A percentile compares a stretch with the other conserved stretches of the same genome.
These are phyloP conservation scores for Aspergillus aculeatus DNA, from an alignment of 2,329 filamentous ascomycete species.

Conservation along the genomic window DNA sequence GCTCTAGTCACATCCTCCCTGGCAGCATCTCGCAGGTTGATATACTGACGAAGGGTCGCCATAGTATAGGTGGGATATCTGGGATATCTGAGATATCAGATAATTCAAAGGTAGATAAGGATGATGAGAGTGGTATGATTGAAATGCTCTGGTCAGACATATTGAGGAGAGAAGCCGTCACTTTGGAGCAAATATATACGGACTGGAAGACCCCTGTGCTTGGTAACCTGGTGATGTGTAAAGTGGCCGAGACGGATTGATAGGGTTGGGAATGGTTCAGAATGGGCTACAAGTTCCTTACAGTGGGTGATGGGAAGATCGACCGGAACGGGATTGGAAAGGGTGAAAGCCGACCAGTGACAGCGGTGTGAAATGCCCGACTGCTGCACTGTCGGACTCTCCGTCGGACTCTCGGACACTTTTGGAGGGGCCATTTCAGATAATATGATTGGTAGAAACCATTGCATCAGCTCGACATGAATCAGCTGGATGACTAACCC, in stretches of 20 bases:
- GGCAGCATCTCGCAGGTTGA: neutral
- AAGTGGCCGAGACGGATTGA: neutral
- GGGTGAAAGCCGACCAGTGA: neutral
- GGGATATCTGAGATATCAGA: neutral
- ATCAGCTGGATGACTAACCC: neutral
- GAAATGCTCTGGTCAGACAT: neutral
- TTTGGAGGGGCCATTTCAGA: neutral
- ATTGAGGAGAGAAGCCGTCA: neutral
- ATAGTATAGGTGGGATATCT: neutral
- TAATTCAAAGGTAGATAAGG: neutral
- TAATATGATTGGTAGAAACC: neutral
- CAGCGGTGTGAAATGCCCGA: neutral
- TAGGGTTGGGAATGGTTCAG: neutral
- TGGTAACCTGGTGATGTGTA: neutral
- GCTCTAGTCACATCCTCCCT: neutral
- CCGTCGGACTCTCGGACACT: neutral
- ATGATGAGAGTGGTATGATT: neutral
- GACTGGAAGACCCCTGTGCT: neutral
- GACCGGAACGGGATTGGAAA: neutral
- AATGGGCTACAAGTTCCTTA: neutral
- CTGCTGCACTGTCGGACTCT: neutral
- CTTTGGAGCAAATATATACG: neutral
- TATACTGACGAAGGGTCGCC: constrained; percentile 3
- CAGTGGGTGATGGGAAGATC: neutral
- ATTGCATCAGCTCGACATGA: neutral